Conservation (phyloP, 129 eudicot genomes). For the sunflower (Helianthus annuus) region HanXRQr2.0-SUNRISE NC_035449.2:161959233-161959732, state of each 20-base stretch:
- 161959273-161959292: constrained; percentile 92
- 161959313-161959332: constrained; percentile 71
- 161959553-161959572: background rate
- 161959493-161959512: background rate
- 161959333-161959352: constrained; percentile 94
- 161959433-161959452: constrained; percentile 92
- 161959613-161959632: background rate
- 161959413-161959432: constrained; percentile 64
- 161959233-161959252: constrained; percentile 47
- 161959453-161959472: constrained; percentile 71
- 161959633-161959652: constrained; percentile 1
- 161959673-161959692: background rate
- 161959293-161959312: constrained; percentile 90
- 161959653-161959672: background rate
- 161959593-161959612: background rate
- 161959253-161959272: constrained; percentile 76
- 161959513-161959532: background rate
- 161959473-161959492: constrained; percentile 60
- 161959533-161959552: background rate
- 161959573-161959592: background rate
- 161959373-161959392: constrained; percentile 83
- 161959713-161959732: background rate
- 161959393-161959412: constrained; percentile 67
- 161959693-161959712: background rate
- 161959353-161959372: constrained; percentile 90